Evolutionary conservation across 495 filamentous ascomycete species (phyloP).

Genomic region (Annulohypoxylon nitens): DNA sequence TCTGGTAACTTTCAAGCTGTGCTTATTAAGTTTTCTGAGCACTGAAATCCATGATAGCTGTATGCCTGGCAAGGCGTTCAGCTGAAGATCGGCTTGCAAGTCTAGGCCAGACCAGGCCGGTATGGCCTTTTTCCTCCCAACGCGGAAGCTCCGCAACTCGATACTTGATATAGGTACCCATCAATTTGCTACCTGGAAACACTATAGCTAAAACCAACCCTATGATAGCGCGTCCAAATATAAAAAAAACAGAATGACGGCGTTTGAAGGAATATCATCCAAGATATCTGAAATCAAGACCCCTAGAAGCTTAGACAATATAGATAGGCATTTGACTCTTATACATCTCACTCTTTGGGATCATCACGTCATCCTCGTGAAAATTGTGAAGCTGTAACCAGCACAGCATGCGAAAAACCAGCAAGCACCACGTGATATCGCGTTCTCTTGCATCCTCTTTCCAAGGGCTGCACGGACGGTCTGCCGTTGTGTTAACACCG

Average conservation of each 20-base stretch:
- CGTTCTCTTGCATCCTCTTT: slow-evolving; percentile 6
- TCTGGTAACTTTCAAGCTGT: background rate
- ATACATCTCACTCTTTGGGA: slow-evolving; percentile 60
- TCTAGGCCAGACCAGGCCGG: no score
- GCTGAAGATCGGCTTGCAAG: background rate
- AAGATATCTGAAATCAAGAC: background rate
- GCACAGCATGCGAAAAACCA: slow-evolving; percentile 66
- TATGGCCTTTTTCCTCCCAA: no score
- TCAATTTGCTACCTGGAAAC: no score
- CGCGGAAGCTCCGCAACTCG: no score
- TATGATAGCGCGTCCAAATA: background rate
- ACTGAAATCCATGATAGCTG: background rate
- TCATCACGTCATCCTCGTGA: slow-evolving; percentile 61
- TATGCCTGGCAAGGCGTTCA: background rate
- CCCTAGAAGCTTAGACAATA: slow-evolving; percentile 41
- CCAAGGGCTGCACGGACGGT: background rate
- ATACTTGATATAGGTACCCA: no score
- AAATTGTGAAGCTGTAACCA: slow-evolving; percentile 67
- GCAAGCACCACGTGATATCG: slow-evolving; percentile 60
- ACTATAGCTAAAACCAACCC: no score
- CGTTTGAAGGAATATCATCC: background rate
- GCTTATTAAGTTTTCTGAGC: background rate
- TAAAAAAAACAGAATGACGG: background rate
- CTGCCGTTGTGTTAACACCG: background rate
- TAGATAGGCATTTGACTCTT: slow-evolving; percentile 65